Percentiles rank a stretch among this genome's conserved stretches.
These are phyloP conservation scores for Lactarius quietus DNA, from an alignment of 768 basidiomycete genomes.

Conservation along the genomic window DNA sequence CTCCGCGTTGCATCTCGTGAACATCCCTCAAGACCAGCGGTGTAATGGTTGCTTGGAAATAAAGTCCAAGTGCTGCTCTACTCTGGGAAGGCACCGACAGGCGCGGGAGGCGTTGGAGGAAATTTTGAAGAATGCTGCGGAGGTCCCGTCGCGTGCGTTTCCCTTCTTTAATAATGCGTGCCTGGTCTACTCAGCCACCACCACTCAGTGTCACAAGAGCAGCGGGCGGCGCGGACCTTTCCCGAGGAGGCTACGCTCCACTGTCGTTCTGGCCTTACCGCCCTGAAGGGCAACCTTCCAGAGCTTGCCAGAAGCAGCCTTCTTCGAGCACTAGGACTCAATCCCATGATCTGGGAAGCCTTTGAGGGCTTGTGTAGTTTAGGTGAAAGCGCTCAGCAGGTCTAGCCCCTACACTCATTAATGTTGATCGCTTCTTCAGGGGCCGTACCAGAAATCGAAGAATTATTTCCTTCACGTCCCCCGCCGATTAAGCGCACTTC, in stretches of 20 bases:
- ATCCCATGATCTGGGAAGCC: conserved; percentile 90
- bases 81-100: conserved; percentile 70
- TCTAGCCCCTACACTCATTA: conserved; percentile 14
- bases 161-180: conserved; percentile 11
- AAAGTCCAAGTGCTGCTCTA: conserved; percentile 70
- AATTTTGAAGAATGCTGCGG: conserved; percentile 49
- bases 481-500: conserved; percentile 51
- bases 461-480: conserved; percentile 63
- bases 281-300: conserved; percentile 73
- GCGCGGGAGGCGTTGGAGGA: conserved; percentile 69
- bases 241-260: conserved; percentile 71
- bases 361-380: conserved; percentile 82
- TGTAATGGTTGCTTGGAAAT: conserved; percentile 78
- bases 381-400: conserved; percentile 42
- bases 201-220: conserved; percentile 50
- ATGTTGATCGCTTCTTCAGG: conserved; percentile 41
- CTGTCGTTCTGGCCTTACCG: conserved; percentile 74
- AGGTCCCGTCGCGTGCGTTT: conserved; percentile 56
- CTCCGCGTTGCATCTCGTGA: conserved; percentile 70
- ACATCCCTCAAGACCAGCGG: conserved; percentile 52
- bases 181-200: conserved; percentile 14
- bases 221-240: conserved; percentile 52
- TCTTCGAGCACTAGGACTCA: conserved; percentile 61
- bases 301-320: conserved; percentile 72
- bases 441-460: conserved; percentile 64